These are phyloP conservation scores for Paraconiothyrium brasiliense DNA, from an alignment of 2,329 filamentous ascomycete genomes.

Conservation along the genomic window DNA sequence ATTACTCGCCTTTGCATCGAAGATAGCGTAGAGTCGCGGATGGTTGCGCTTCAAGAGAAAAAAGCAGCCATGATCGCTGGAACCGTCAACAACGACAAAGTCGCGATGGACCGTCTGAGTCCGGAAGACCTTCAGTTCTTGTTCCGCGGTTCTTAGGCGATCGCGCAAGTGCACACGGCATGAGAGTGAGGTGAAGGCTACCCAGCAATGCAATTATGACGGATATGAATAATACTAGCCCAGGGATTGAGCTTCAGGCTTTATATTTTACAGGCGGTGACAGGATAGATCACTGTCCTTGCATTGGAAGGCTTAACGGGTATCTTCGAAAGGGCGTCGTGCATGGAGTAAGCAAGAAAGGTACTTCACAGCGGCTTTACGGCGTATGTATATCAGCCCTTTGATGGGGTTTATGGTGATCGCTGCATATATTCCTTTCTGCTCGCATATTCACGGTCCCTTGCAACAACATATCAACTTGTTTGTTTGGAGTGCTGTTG, in stretches of 20 bases:
- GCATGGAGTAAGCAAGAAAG: neutral
- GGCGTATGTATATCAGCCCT: neutral
- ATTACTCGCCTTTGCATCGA: conserved; percentile 96
- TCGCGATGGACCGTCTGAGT: conserved; percentile 89
- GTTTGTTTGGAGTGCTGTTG: too few relatives aligned
- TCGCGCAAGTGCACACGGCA: neutral
- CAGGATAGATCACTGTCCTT: neutral
- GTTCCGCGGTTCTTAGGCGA: conserved; percentile 75
- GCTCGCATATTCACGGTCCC: neutral
- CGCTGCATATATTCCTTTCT: neutral
- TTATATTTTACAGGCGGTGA: neutral
- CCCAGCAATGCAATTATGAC: neutral
- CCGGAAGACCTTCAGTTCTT: conserved; percentile 95
- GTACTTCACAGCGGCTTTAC: neutral
- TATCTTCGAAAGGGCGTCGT: neutral
- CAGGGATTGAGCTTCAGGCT: neutral
- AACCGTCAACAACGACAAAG: conserved; percentile 92
- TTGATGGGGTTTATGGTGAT: neutral
- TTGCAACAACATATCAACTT: too few relatives aligned
- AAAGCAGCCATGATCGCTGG: conserved; percentile 98
- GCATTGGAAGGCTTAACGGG: neutral
- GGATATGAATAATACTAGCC: neutral
- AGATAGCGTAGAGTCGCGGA: conserved; percentile 94
- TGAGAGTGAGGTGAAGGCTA: neutral
- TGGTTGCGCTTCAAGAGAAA: conserved; percentile 97